A percentile compares a stretch with the other conserved stretches of the same genome.
phyloP scores from a whole-genome alignment of 2,329 filamentous ascomycete species.

The Arachnomyces sp. region DNA sequence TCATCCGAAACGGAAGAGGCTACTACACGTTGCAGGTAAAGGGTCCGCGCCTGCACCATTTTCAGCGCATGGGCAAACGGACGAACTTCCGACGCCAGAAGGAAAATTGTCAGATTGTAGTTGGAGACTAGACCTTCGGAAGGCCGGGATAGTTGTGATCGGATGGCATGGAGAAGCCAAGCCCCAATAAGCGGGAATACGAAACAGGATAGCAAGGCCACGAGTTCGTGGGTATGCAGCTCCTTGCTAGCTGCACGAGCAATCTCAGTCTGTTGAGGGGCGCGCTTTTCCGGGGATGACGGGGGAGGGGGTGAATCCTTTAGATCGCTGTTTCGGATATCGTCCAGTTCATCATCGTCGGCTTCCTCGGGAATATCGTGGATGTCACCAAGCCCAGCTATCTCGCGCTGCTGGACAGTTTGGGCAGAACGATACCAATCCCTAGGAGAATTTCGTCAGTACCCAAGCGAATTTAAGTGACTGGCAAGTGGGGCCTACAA shows the following conservation, averaged over 20 bases:
- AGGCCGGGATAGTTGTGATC: constrained; percentile 69
- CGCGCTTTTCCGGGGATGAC: constrained; percentile 3
- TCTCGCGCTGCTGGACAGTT: constrained; percentile 48
- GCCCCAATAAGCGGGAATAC: constrained; percentile 69
- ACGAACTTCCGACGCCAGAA: constrained; percentile 76
- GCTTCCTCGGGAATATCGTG: constrained; percentile 24
- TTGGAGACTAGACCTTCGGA: constrained; percentile 84
- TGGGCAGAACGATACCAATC: constrained; percentile 68
- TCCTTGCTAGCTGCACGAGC: constrained; percentile 46
- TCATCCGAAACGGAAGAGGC: constrained; percentile 23
- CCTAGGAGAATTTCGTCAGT: constrained; percentile 32
- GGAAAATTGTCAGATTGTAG: constrained; percentile 85
- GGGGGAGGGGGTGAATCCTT: constrained; percentile 7
- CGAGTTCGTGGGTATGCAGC: constrained; percentile 64
- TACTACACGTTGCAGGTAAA: constrained; percentile 71
- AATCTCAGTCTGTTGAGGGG: constrained; percentile 8
- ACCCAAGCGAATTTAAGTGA: no score
- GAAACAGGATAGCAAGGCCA: constrained; percentile 72
- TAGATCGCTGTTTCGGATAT: constrained; percentile 10
- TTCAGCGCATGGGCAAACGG: constrained; percentile 75
- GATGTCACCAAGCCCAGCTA: constrained; percentile 24
- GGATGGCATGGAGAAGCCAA: constrained; percentile 72
- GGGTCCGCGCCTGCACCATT: constrained; percentile 67
- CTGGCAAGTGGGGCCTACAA: constrained; percentile 8
- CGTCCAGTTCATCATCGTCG: constrained; percentile 15